phyloP scores from a whole-genome alignment of 305 asterid genomes.

The Solanum chacoense region DNA sequence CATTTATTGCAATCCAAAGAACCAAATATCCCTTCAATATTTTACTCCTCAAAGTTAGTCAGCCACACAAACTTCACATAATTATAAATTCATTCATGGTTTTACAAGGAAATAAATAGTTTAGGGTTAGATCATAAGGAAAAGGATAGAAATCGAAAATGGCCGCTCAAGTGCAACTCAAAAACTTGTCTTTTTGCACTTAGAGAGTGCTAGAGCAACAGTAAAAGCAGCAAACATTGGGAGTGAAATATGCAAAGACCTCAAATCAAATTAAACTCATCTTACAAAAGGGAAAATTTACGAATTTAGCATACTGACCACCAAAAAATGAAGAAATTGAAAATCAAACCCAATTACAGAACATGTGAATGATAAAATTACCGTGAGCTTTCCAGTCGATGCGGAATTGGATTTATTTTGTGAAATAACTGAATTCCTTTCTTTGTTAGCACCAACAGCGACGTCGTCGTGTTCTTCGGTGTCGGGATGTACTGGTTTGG shows the following conservation, averaged over 20 bases:
- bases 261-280: background rate
- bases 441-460: constrained; percentile 1
- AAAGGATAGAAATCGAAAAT: background rate
- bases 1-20: background rate
- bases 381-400: constrained; percentile 14
- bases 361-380: background rate
- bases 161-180: background rate
- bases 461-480: constrained; percentile 20
- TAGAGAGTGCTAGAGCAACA: background rate
- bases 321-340: background rate
- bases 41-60: background rate
- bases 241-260: background rate
- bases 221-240: background rate
- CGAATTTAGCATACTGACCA: background rate
- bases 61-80: background rate
- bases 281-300: background rate
- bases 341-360: background rate
- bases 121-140: background rate
- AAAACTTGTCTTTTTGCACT: background rate
- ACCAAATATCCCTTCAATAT: background rate
- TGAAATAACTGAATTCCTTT: background rate
- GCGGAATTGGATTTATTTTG: constrained; percentile 9
- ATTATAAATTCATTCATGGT: background rate
- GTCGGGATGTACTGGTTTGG: constrained; percentile 19
- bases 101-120: background rate